Evolutionary conservation across 2,329 filamentous ascomycete genomes (phyloP), one percentile per base, ranked within the genome.

Genomic region (Aspergillus amoenus): DNA sequence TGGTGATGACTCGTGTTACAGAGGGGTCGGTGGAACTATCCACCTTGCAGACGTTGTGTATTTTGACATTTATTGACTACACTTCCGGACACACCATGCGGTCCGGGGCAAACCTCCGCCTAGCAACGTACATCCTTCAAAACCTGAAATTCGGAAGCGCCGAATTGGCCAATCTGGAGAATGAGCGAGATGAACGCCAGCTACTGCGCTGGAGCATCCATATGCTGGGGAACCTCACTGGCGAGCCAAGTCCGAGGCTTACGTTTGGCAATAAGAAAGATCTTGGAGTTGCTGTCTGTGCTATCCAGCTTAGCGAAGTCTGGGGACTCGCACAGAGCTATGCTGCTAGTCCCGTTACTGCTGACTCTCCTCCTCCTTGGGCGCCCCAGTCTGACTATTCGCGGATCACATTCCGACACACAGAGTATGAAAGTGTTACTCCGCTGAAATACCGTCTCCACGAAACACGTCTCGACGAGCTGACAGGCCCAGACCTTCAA

Each of bases 401-500:
- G 0, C 70, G 68, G 18, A 76, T 81, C 9, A 76, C 76, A 52
- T 76, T 76, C 13, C 68, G 73, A 22, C 76, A 80, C 45, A 77
- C 79, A 60, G 78, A 81, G 24, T 73, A 78, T 40, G 79, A 82
- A 56, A 79, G 78, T 24, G 68, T 72, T 7, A 75, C 80, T 58
- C 79, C 79, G 1, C 69, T 76, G 18, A 74, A 72, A 49, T 79
- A 80, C 59, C 76, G 79, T 2, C 80, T 80, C 43, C 72, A 77
- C 13, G 74, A 76, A 13, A 77, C 77, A 30, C 70, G 76, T 6
- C 78, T 81, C 55, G 73, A 70, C 1, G 73, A 79, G 71, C 22
- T 62, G 70, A 0, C 52, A 66, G 0, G 71, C 69, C n/a, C 68
- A 0, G 54, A 75, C 2, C 61, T 82, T 3, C 68, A 78, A 42